These are phyloP conservation scores for Schizosaccharomyces japonicus DNA, from an alignment of 805 yeast species.

Conservation along the genomic window DNA sequence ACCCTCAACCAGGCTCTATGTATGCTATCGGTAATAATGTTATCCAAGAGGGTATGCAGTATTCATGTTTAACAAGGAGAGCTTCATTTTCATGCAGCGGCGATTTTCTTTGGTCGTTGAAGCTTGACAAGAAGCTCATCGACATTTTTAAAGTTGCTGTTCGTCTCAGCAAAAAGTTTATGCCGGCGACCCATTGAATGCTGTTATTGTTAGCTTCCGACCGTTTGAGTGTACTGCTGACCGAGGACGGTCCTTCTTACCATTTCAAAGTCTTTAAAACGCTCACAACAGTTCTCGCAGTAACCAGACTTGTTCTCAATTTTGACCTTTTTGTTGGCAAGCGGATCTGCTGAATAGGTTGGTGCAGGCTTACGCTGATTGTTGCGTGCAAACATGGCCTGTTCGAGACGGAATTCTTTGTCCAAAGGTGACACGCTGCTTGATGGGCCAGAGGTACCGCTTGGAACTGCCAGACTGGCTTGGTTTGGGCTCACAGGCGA, in stretches of 20 bases:
- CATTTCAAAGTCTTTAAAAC: conserved; percentile 11
- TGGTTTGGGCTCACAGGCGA: too few relatives aligned
- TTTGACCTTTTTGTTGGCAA: conserved; percentile 1
- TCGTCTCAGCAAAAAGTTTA: conserved; percentile 49
- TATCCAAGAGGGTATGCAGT: too few relatives aligned
- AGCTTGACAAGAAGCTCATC: conserved; percentile 34
- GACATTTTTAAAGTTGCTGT: conserved; percentile 46
- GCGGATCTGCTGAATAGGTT: not conserved
- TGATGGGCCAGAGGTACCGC: not conserved
- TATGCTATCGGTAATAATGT: too few relatives aligned
- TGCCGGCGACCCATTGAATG: conserved; percentile 19
- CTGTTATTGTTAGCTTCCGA: not conserved
- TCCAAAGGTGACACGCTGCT: not conserved
- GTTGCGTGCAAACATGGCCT: not conserved
- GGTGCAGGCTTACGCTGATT: not conserved
- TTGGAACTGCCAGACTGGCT: not conserved
- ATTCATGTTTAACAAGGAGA: too few relatives aligned
- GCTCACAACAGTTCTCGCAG: conserved; percentile 9
- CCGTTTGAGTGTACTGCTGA: too few relatives aligned
- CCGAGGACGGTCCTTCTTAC: not conserved
- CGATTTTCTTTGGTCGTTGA: too few relatives aligned
- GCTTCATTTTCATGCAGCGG: too few relatives aligned
- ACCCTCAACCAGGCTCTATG: too few relatives aligned
- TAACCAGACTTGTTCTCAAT: conserved; percentile 4
- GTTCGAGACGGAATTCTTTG: not conserved